Conservation (phyloP, 2,329 filamentous ascomycete species). For the Scytalidium sp. region DNA sequence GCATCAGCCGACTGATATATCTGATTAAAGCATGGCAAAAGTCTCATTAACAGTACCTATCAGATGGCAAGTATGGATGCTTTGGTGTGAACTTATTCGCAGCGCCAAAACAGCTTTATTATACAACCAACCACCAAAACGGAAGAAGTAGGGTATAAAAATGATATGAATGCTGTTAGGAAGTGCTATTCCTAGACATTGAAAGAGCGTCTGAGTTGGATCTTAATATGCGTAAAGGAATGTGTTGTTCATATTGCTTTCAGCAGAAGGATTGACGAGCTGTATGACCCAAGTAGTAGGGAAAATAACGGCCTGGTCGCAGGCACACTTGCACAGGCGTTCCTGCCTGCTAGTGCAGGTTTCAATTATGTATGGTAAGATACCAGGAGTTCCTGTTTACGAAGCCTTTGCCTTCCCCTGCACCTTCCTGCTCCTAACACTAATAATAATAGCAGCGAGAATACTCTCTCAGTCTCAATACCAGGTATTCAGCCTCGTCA, state of each 20-base stretch:
- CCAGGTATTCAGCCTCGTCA: too few relatives aligned
- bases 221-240: not conserved
- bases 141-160: not conserved
- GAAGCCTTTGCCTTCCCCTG: not conserved
- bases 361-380: not conserved
- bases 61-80: not conserved
- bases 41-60: too few relatives aligned
- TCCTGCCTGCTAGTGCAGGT: not conserved
- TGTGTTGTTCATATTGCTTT: not conserved
- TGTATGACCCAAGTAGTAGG: too few relatives aligned
- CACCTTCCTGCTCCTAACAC: not conserved
- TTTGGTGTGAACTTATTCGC: not conserved
- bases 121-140: not conserved
- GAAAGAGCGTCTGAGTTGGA: not conserved
- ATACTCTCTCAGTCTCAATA: too few relatives aligned
- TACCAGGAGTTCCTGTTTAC: not conserved
- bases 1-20: not conserved
- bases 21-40: too few relatives aligned
- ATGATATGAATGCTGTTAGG: not conserved
- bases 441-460: not conserved
- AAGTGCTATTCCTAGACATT: not conserved
- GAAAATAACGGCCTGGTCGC: too few relatives aligned
- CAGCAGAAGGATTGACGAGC: too few relatives aligned
- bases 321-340: not conserved
- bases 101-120: not conserved